Conservation (phyloP, 768 basidiomycete species). For the Amanita pallidorosea region DNA sequence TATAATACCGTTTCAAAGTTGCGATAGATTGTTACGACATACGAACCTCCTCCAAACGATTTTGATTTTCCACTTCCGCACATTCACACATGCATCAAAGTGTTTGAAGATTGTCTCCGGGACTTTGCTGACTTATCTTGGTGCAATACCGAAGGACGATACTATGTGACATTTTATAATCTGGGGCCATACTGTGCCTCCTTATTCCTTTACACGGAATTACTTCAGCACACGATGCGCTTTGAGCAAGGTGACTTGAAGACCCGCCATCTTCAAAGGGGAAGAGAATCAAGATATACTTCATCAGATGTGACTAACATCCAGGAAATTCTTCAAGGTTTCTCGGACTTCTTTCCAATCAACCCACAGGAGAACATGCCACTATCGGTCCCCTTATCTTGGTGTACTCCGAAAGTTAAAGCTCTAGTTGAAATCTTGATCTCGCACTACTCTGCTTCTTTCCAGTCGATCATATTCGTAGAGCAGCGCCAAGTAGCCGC, state of each 20-base stretch:
- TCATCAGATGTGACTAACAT: slow-evolving; percentile 19
- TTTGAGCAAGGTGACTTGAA: slow-evolving; percentile 15
- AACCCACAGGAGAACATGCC: slow-evolving; percentile 22
- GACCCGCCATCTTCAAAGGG: slow-evolving; percentile 9
- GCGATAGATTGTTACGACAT: slow-evolving; percentile 44
- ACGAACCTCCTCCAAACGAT: slow-evolving; percentile 35
- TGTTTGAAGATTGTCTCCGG: slow-evolving; percentile 33
- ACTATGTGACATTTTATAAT: slow-evolving; percentile 46
- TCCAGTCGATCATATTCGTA: slow-evolving; percentile 83
- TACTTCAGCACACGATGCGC: slow-evolving; percentile 37
- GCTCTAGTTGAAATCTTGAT: slow-evolving; percentile 52
- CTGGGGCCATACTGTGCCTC: slow-evolving; percentile 72
- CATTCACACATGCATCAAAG: slow-evolving; percentile 23
- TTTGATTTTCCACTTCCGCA: slow-evolving; percentile 41
- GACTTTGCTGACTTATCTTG: slow-evolving; percentile 44
- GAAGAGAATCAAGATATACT: slow-evolving; percentile 6
- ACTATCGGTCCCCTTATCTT: slow-evolving; percentile 36
- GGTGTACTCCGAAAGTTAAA: slow-evolving; percentile 68
- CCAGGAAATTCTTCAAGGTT: slow-evolving; percentile 31
- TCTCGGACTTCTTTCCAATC: slow-evolving; percentile 37
- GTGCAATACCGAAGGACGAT: slow-evolving; percentile 51
- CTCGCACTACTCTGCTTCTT: slow-evolving; percentile 38
- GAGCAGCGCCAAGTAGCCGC: slow-evolving; percentile 75
- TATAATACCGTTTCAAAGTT: neutral
- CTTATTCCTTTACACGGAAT: slow-evolving; percentile 53